Conservation (phyloP, 306 rosid genomes). For the Prunus davidiana region DNA sequence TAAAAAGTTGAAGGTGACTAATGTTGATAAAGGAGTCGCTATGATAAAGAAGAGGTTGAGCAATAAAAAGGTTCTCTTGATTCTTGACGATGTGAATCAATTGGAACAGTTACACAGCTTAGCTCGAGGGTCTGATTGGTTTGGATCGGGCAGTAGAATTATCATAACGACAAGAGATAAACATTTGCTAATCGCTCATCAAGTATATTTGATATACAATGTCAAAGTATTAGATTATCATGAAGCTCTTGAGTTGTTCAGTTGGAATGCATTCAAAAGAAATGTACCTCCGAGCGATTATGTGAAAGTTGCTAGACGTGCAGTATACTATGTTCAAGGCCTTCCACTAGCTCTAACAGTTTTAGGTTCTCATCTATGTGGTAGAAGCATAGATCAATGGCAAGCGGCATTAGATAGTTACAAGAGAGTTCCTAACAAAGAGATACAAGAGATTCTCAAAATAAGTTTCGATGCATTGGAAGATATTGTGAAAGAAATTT, state of each 20-base stretch:
- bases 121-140: background rate
- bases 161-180: constrained; percentile 3
- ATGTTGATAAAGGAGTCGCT: background rate
- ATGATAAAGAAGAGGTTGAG: background rate
- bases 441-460: constrained; percentile 33
- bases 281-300: background rate
- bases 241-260: background rate
- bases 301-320: background rate
- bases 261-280: background rate
- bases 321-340: background rate
- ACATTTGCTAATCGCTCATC: background rate
- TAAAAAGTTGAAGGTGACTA: background rate
- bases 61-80: background rate
- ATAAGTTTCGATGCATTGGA: constrained; percentile 30
- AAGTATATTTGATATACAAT: background rate
- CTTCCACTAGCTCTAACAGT: constrained; percentile 39
- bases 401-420: background rate
- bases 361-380: constrained; percentile 36
- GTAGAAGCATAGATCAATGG: constrained; percentile 8
- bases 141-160: background rate
- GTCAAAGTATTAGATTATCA: background rate
- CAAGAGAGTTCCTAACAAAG: constrained; percentile 12
- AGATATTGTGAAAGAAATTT: constrained; percentile 8
- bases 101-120: background rate
- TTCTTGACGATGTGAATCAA: background rate